Evolutionary conservation across 139 green algal species (phyloP).

Genomic region (Trebouxia sp.): DNA sequence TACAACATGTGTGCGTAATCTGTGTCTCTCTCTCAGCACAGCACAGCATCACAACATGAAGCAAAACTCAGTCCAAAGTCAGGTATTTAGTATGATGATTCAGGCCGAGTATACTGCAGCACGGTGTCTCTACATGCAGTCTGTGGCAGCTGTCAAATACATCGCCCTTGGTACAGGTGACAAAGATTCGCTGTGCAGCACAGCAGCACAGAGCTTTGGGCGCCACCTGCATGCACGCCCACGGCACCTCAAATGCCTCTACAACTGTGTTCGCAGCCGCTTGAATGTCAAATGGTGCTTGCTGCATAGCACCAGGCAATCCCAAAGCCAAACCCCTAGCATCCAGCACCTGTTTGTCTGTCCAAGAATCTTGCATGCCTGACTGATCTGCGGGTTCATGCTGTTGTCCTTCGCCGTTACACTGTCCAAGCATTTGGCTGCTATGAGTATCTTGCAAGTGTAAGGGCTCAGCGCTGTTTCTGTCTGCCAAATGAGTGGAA

Average conservation of each 20-base stretch:
- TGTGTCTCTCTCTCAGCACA: too few species aligned
- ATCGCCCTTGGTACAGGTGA: neutral
- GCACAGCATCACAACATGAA: too few species aligned
- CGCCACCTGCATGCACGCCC: neutral
- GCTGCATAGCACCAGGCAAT: neutral
- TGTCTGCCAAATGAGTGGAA: neutral
- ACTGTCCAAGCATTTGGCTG: neutral
- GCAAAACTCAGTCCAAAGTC: too few species aligned
- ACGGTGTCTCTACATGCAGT: neutral
- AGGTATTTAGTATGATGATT: neutral
- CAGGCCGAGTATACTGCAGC: neutral
- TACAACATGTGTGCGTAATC: too few species aligned
- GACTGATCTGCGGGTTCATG: neutral
- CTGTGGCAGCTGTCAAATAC: neutral
- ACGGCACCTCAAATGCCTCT: neutral
- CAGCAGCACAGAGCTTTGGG: neutral
- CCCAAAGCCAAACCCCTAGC: neutral
- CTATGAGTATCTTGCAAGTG: neutral
- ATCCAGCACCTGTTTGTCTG: constrained; percentile 2
- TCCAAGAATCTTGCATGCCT: neutral
- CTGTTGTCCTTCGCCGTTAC: too few species aligned
- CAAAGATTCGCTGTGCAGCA: neutral
- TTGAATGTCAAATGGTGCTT: neutral
- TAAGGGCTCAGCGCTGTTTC: neutral
- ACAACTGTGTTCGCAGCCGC: constrained; percentile 1